Percentiles rank a stretch among this genome's conserved stretches.
Conservation (phyloP, 2,329 filamentous ascomycete species). For the Dactylonectria macrodidyma region DNA sequence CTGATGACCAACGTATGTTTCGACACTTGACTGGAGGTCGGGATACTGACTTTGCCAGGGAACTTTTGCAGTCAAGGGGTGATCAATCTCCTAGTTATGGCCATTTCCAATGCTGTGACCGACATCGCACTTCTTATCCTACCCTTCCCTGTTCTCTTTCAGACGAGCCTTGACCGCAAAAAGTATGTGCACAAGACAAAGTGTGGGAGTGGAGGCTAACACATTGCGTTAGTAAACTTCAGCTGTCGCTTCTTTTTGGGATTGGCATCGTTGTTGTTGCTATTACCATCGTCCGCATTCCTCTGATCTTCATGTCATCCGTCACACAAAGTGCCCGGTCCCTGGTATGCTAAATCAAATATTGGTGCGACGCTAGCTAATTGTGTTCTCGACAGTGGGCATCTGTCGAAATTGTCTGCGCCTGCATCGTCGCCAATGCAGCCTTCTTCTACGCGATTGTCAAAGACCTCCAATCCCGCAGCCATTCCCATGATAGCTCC, state of each 20-base stretch:
- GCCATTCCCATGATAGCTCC: too few relatives aligned
- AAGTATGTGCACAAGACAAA: slow-evolving; percentile 1
- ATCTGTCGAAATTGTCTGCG: slow-evolving; percentile 51
- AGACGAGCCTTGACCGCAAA: slow-evolving; percentile 33
- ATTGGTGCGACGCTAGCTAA: neutral
- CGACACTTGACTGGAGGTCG: too few relatives aligned
- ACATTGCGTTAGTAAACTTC: slow-evolving; percentile 32
- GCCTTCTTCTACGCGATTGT: slow-evolving; percentile 49
- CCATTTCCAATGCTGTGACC: slow-evolving; percentile 48
- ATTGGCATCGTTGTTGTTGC: slow-evolving; percentile 46
- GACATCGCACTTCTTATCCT: slow-evolving; percentile 49
- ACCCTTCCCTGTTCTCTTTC: slow-evolving; percentile 48
- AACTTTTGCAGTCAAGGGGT: slow-evolving; percentile 7
- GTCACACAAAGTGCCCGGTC: slow-evolving; percentile 49
- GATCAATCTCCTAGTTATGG: slow-evolving; percentile 48
- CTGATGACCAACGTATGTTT: too few relatives aligned
- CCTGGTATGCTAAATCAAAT: slow-evolving; percentile 34
- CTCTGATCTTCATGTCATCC: slow-evolving; percentile 47
- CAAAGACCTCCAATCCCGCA: slow-evolving; percentile 44
- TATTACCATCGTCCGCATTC: slow-evolving; percentile 49
- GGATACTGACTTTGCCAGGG: neutral
- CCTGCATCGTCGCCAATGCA: slow-evolving; percentile 50
- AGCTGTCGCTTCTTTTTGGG: slow-evolving; percentile 46
- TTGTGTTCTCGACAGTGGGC: slow-evolving; percentile 44
- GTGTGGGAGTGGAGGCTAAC: neutral